phyloP scores from a whole-genome alignment of 169 alveolate species.

The Cryptosporidium meleagridis region DNA sequence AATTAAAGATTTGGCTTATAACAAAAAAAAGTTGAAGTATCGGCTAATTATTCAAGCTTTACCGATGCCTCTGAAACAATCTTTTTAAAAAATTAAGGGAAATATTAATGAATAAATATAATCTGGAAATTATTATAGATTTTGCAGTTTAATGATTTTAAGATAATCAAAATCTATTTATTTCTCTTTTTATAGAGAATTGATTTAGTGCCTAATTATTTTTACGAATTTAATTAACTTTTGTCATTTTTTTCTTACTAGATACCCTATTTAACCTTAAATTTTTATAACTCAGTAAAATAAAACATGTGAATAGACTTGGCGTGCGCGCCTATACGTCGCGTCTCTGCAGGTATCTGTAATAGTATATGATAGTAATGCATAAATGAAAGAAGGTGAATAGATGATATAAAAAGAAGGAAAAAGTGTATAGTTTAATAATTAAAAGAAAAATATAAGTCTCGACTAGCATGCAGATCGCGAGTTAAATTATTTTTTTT shows the following conservation, averaged over 20 bases:
- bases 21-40: too few relatives aligned
- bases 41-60: neutral
- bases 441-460: too few relatives aligned
- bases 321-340: neutral
- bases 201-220: neutral
- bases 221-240: neutral
- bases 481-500: too few relatives aligned
- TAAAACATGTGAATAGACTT: neutral
- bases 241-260: neutral
- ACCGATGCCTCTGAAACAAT: neutral
- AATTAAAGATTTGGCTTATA: neutral
- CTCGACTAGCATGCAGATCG: too few relatives aligned
- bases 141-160: neutral
- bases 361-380: too few relatives aligned
- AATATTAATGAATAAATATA: neutral
- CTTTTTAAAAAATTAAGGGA: neutral
- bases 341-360: neutral
- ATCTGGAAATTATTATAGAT: neutral
- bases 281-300: too few relatives aligned
- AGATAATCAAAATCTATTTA: conserved; percentile 8
- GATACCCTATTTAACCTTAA: neutral
- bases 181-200: conserved; percentile 5
- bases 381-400: neutral
- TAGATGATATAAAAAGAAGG: neutral
- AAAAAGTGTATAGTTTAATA: neutral